These are phyloP conservation scores for Posidonia oceanica DNA, from an alignment of 116 monocot species.

Conservation along the genomic window DNA sequence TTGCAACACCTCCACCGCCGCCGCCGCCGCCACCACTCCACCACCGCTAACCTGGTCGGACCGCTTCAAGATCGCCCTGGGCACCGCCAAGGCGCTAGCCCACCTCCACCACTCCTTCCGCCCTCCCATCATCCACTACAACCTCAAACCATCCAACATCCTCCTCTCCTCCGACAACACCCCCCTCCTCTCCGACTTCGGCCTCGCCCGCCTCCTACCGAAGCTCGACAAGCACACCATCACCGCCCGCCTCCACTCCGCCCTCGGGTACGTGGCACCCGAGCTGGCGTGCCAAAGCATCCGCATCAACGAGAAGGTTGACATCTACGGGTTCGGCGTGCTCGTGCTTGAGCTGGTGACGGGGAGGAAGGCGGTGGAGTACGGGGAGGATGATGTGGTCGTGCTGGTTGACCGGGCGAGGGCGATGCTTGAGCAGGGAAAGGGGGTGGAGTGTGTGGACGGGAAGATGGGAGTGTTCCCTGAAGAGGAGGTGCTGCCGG, in stretches of 20 bases:
- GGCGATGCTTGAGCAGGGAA: constrained; percentile 40
- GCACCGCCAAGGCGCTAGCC: constrained; percentile 48
- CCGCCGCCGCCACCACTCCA: background rate
- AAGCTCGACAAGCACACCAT: constrained; percentile 27
- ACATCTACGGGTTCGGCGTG: constrained; percentile 68
- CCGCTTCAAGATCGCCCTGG: constrained; percentile 61
- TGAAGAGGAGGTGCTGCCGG: constrained; percentile 78
- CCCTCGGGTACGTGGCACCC: constrained; percentile 57
- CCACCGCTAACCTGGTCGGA: constrained; percentile 37
- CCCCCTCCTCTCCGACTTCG: constrained; percentile 60
- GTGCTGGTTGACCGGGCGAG: constrained; percentile 58
- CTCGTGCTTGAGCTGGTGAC: constrained; percentile 74
- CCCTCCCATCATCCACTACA: constrained; percentile 67
- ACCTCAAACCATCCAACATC: constrained; percentile 63
- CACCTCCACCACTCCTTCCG: constrained; percentile 64
- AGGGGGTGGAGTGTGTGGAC: constrained; percentile 47
- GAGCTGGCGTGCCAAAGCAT: constrained; percentile 60
- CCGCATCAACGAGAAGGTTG: constrained; percentile 63
- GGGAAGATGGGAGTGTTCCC: constrained; percentile 46
- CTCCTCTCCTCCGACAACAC: constrained; percentile 32
- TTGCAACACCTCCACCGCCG: background rate
- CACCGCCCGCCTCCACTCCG: constrained; percentile 21
- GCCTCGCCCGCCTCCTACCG: constrained; percentile 46
- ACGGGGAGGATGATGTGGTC: constrained; percentile 52
- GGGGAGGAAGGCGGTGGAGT: constrained; percentile 57